Percentiles rank a stretch among this genome's conserved stretches.
Evolutionary conservation across 176 grass and related monocot genomes (phyloP).

Genomic region (Metroxylon sagu): DNA sequence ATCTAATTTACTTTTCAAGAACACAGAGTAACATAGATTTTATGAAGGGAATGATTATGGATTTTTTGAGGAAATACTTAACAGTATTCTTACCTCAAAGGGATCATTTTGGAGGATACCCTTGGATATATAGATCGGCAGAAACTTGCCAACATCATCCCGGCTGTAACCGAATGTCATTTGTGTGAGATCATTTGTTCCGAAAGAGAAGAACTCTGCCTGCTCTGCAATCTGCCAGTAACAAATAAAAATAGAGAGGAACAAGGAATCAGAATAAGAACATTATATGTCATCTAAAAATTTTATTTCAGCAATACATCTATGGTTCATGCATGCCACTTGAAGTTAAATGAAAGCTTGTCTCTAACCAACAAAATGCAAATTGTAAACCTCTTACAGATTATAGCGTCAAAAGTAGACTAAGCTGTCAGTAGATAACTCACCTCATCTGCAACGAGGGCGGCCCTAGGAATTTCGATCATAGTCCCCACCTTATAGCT

Average conservation of each 20-base stretch:
- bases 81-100: conserved; percentile 59
- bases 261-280: not conserved
- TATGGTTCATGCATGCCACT: too few species aligned
- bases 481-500: conserved; percentile 89
- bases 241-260: not conserved
- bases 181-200: conserved; percentile 98
- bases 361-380: too few species aligned
- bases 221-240: conserved; percentile 73
- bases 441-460: conserved; percentile 93
- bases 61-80: not conserved
- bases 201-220: conserved; percentile 97
- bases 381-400: too few species aligned
- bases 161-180: conserved; percentile 99
- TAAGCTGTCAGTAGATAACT: not conserved
- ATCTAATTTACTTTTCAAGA: too few species aligned
- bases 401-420: too few species aligned
- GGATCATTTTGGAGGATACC: conserved; percentile 98
- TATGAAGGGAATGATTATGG: too few species aligned
- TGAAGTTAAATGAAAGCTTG: too few species aligned
- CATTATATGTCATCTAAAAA: too few species aligned
- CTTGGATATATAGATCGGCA: conserved; percentile 80
- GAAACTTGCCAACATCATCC: conserved; percentile 93
- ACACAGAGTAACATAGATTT: too few species aligned
- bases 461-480: conserved; percentile 98
- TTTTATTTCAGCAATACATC: too few species aligned